Percentiles rank a stretch among this genome's conserved stretches.
These are phyloP conservation scores for Phytophthora pisi DNA, from an alignment of 352 stramenopile genomes.

Conservation along the genomic window DNA sequence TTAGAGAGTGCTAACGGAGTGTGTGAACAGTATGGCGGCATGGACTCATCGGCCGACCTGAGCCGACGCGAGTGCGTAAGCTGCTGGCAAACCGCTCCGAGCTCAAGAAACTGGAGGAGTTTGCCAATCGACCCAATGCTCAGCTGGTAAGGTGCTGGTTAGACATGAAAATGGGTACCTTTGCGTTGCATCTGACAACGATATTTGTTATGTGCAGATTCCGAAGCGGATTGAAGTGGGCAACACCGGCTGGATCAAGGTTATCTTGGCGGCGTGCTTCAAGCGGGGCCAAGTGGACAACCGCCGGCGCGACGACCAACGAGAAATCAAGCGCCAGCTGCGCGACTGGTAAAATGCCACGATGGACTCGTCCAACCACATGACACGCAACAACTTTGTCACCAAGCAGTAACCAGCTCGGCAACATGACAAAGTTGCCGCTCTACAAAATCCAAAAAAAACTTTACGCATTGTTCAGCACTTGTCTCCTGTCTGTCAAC, in stretches of 20 bases:
- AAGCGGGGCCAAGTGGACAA: conserved; percentile 74
- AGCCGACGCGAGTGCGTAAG: conserved; percentile 74
- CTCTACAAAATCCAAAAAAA: conserved; percentile 38
- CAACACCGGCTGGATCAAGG: conserved; percentile 85
- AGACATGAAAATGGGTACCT: neutral
- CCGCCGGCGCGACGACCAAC: conserved; percentile 74
- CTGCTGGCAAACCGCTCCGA: conserved; percentile 75
- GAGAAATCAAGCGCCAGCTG: conserved; percentile 76
- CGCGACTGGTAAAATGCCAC: conserved; percentile 65
- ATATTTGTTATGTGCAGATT: conserved; percentile 43
- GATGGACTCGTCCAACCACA: neutral
- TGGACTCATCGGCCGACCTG: conserved; percentile 74
- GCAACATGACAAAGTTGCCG: neutral
- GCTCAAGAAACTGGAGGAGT: conserved; percentile 78
- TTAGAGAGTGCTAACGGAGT: conserved; percentile 17
- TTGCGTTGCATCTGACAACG: neutral
- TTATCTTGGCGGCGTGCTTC: conserved; percentile 76
- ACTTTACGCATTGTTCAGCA: conserved; percentile 39
- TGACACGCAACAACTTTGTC: neutral
- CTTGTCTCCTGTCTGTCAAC: conserved; percentile 14
- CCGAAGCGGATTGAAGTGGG: conserved; percentile 75
- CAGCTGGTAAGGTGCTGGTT: conserved; percentile 52
- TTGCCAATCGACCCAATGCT: conserved; percentile 63
- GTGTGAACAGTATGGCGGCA: conserved; percentile 64
- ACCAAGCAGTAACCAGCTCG: neutral